Evolutionary conservation across 106 monocot species (phyloP), one percentile per base, ranked within the genome.

Genomic region (Gastrodia elata): DNA sequence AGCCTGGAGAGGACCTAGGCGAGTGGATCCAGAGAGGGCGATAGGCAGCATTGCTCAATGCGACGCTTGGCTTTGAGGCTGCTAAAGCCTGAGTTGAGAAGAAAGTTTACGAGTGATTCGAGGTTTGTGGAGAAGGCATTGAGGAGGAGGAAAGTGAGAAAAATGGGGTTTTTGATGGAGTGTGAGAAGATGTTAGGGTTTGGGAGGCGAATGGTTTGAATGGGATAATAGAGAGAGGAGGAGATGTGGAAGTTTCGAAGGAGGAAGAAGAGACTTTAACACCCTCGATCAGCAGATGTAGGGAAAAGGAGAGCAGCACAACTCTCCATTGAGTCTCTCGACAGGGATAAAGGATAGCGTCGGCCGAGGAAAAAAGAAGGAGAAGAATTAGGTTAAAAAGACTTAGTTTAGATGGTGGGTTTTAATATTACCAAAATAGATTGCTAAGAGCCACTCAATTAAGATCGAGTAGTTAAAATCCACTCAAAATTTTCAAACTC

Each of bases 1-100:
- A 93, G 81, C 14, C 93, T 73, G 6, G 90, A 81, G 33, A 98
- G 88, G n/a, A 76, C 84, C 44, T 76, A 83, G 18, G 35, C 68
- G 4, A 87, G 90, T 32, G 93, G 74, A 67, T 82, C 88, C n/a
- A 77, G 80, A 1, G 84, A 81, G 52, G 80, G 39, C 5, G 40
- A 2, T 18, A 88, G 79, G 57, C 79, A 73, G 77, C 88, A 88
- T 32, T 65, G 25, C 41, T 92, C 90, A 18, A 97, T 71, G 13
- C 68, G 61, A 3, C 64, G 48, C 74, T 83, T 89, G 4, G 86
- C 92, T 43, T 73, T 82, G 2, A 79, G 77, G n/a, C 76, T 71
- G 64, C 87, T 79, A 8, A 67, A 49, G 0, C 32, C 49, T 41
- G 81, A 84, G 9, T 72, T 70, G 8, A 68, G 35, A 56, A 87